These are phyloP conservation scores for Beta vulgaris DNA, from an alignment of 148 eudicot species.

Conservation along the genomic window DNA sequence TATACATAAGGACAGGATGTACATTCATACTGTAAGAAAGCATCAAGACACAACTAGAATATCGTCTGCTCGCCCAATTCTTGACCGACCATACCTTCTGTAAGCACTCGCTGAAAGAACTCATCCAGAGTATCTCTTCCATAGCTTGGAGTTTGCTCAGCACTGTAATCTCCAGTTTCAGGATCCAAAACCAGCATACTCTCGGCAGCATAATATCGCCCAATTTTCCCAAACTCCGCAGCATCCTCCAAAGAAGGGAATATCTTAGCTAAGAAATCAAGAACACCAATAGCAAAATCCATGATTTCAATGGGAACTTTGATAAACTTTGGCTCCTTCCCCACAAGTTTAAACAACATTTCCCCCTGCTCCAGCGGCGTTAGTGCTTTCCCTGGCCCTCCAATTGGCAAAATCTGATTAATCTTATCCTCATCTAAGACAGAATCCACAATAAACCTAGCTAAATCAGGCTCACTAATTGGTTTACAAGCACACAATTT, in stretches of 20 bases:
- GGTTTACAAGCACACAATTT: constrained; percentile 93
- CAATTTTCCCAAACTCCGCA: constrained; percentile 93
- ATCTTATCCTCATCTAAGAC: constrained; percentile 61
- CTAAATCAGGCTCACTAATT: constrained; percentile 82
- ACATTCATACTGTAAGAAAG: constrained; percentile 22
- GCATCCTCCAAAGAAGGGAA: constrained; percentile 80
- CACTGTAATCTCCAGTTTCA: constrained; percentile 70
- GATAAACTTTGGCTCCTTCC: constrained; percentile 73
- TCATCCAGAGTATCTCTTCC: constrained; percentile 90
- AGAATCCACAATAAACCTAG: constrained; percentile 77
- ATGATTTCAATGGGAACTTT: constrained; percentile 87
- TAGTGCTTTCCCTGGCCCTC: constrained; percentile 86
- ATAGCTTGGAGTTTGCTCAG: constrained; percentile 81
- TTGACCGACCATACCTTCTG: constrained; percentile 92
- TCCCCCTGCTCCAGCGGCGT: constrained; percentile 96
- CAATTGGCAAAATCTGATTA: constrained; percentile 75
- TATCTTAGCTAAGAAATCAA: constrained; percentile 73
- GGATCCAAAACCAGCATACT: constrained; percentile 92
- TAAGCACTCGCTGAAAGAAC: constrained; percentile 68
- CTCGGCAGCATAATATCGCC: constrained; percentile 95
- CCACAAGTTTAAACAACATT: constrained; percentile 62
- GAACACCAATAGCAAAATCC: constrained; percentile 83
- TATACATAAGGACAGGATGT: constrained; percentile 19
- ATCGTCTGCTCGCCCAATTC: constrained; percentile 88
- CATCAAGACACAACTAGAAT: constrained; percentile 30